A percentile compares a stretch with the other conserved stretches of the same genome.
phyloP scores from a whole-genome alignment of 2,329 filamentous ascomycete species.

The Atkinsonella texensis region DNA sequence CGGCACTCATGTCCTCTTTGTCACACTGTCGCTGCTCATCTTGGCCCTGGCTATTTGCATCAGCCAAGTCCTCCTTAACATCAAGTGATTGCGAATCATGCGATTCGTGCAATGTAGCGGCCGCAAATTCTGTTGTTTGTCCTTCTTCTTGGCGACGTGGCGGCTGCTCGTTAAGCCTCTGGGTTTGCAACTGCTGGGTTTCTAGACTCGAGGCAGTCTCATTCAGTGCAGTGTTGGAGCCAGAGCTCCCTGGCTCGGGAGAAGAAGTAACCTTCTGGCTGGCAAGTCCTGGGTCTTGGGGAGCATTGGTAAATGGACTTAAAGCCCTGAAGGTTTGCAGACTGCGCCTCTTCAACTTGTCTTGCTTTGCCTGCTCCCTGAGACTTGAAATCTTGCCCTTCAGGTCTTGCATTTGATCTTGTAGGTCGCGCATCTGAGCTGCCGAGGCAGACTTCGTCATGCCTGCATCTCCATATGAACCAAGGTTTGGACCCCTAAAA shows the following conservation, averaged over 20 bases:
- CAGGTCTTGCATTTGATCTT: slow-evolving; percentile 74
- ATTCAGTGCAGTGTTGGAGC: neutral
- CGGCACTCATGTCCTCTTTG: neutral
- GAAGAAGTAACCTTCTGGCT: slow-evolving; percentile 9
- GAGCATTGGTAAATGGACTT: slow-evolving; percentile 67
- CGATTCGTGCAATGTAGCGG: slow-evolving; percentile 1
- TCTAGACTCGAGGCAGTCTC: neutral
- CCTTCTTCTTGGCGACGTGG: neutral
- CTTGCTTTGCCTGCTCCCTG: slow-evolving; percentile 66
- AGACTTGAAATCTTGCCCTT: slow-evolving; percentile 75
- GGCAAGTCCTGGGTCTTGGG: slow-evolving; percentile 16
- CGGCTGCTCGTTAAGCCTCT: neutral
- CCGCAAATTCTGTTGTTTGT: slow-evolving; percentile 1
- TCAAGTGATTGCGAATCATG: neutral
- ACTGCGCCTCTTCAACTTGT: slow-evolving; percentile 66
- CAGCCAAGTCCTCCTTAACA: neutral
- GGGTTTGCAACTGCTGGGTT: neutral
- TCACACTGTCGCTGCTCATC: neutral
- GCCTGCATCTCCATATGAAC: slow-evolving; percentile 30
- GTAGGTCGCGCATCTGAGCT: slow-evolving; percentile 60
- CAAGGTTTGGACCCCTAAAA: slow-evolving; percentile 34
- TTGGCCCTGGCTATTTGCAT: neutral
- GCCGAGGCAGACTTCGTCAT: slow-evolving; percentile 57
- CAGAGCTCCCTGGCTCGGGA: slow-evolving; percentile 8
- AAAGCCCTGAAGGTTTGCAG: slow-evolving; percentile 62